Evolutionary conservation across 1,284 basidiomycete species (phyloP).

Genomic region (Anthracocystis setariae): DNA sequence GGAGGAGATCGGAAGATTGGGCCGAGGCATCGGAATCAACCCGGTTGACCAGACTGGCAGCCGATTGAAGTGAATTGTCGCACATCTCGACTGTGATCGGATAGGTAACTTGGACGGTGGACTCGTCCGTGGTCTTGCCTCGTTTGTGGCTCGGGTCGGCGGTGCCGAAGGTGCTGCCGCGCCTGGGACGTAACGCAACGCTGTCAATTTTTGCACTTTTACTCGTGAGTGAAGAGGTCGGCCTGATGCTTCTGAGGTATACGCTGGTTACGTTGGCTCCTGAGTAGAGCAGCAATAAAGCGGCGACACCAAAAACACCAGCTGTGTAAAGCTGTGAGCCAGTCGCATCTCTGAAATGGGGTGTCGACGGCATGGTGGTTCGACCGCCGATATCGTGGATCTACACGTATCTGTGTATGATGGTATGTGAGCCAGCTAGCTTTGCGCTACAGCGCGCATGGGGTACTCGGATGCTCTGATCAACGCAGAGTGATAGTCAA

Average conservation of each 20-base stretch:
- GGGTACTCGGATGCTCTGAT: not conserved
- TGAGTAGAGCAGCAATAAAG: slow-evolving; percentile 26
- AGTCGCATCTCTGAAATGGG: slow-evolving; percentile 28
- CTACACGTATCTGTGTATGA: not conserved
- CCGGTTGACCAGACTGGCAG: slow-evolving; percentile 7
- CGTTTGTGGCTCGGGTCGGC: slow-evolving; percentile 1
- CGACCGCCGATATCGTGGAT: too few species aligned
- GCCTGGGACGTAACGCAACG: not conserved
- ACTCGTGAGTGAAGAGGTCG: not conserved
- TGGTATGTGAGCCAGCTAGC: not conserved
- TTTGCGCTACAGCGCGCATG: too few species aligned
- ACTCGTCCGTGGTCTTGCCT: slow-evolving; percentile 46
- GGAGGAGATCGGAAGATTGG: slow-evolving; percentile 10
- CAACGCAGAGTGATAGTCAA: not conserved
- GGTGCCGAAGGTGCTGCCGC: slow-evolving; percentile 5
- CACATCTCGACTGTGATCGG: slow-evolving; percentile 54
- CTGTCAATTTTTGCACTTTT: not conserved
- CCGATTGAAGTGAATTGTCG: slow-evolving; percentile 39
- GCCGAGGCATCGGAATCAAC: not conserved
- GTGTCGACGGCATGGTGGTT: slow-evolving; percentile 14
- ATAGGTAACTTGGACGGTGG: slow-evolving; percentile 54
- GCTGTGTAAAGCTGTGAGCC: slow-evolving; percentile 34
- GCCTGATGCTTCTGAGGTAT: not conserved
- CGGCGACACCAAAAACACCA: slow-evolving; percentile 20
- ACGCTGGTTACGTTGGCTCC: slow-evolving; percentile 19